Percentiles rank a stretch among this genome's conserved stretches.
phyloP scores from a whole-genome alignment of 164 flowering plant genomes.

The Euptelea pleiosperma region DNA sequence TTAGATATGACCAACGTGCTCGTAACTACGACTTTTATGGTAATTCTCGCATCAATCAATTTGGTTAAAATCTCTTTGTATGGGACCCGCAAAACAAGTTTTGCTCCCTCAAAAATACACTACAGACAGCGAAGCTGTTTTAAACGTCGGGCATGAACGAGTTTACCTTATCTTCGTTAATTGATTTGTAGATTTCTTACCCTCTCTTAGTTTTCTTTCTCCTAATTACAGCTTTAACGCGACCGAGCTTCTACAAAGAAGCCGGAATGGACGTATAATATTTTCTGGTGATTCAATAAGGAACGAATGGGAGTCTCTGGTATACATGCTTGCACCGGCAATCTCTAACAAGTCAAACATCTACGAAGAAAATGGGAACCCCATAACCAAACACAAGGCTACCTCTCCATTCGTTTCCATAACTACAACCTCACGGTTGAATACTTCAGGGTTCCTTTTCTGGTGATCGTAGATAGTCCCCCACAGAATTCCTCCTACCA shows the following conservation, averaged over 20 bases:
- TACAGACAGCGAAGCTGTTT: too few species aligned
- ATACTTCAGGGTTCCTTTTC: slow-evolving; percentile 62
- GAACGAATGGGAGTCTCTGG: slow-evolving; percentile 85
- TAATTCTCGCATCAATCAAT: too few species aligned
- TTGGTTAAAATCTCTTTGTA: too few species aligned
- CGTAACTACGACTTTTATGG: too few species aligned
- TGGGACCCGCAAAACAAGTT: too few species aligned
- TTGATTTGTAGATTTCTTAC: too few species aligned
- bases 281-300: slow-evolving; percentile 79
- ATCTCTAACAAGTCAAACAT: slow-evolving; percentile 53
- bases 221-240: slow-evolving; percentile 55
- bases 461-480: slow-evolving; percentile 43
- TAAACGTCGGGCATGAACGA: too few species aligned
- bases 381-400: slow-evolving; percentile 80
- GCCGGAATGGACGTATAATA: slow-evolving; percentile 55
- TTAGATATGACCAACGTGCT: too few species aligned
- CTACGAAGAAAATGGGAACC: slow-evolving; percentile 60
- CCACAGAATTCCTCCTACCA: slow-evolving; percentile 36
- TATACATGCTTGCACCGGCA: slow-evolving; percentile 73
- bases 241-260: slow-evolving; percentile 46
- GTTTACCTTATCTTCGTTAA: too few species aligned
- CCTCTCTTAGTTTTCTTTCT: background rate
- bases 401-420: slow-evolving; percentile 50
- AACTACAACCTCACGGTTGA: slow-evolving; percentile 63
- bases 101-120: too few species aligned